Percentiles rank a stretch among this genome's conserved stretches.
phyloP scores from a whole-genome alignment of 1,139 yeast genomes.

The Diutina rugosa region DNA sequence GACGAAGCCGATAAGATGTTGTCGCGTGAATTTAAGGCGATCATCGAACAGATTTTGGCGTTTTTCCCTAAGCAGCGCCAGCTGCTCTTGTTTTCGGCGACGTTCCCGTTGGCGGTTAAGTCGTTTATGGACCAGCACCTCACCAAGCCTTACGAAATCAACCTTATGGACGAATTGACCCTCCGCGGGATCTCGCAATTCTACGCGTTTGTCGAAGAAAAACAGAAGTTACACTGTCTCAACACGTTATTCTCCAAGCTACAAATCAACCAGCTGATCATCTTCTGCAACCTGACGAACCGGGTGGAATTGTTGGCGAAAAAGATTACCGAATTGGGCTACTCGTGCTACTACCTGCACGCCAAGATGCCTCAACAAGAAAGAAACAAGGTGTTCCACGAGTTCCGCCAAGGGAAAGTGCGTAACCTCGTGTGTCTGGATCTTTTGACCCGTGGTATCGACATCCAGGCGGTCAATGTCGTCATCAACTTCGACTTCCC shows the following conservation, averaged over 20 bases:
- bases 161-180: constrained; percentile 94
- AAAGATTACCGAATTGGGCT: constrained; percentile 91
- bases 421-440: constrained; percentile 96
- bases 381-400: constrained; percentile 96
- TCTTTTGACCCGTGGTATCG: constrained; percentile 95
- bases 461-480: constrained; percentile 96
- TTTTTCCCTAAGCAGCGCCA: constrained; percentile 77
- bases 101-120: constrained; percentile 91
- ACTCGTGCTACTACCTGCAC: constrained; percentile 93
- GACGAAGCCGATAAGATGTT: constrained; percentile 98
- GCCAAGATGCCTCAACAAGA: constrained; percentile 97
- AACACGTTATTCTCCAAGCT: constrained; percentile 89
- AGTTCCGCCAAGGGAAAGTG: constrained; percentile 95
- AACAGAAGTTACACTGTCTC: constrained; percentile 88
- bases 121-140: constrained; percentile 87
- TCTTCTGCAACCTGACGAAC: constrained; percentile 91
- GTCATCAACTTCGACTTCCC: constrained; percentile 98
- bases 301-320: constrained; percentile 93
- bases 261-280: constrained; percentile 91
- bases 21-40: constrained; percentile 77
- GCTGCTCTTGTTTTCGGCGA: constrained; percentile 83
- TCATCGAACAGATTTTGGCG: constrained; percentile 76
- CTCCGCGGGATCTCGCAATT: constrained; percentile 93
- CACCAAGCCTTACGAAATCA: constrained; percentile 87
- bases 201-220: constrained; percentile 95